Evolutionary conservation across 768 basidiomycete genomes (phyloP).

Genomic region (Hygrocybe punicea): DNA sequence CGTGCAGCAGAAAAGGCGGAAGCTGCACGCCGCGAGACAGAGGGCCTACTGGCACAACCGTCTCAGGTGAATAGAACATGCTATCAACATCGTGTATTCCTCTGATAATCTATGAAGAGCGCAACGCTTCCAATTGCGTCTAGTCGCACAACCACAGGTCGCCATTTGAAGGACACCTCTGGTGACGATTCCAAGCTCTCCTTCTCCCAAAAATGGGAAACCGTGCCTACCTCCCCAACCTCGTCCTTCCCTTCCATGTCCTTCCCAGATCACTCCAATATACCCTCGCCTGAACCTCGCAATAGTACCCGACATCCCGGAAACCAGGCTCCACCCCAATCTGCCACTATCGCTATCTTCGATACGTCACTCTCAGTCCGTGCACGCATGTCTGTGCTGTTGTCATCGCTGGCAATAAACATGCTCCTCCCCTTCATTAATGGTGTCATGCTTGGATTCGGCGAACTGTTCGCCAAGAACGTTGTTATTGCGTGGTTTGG

Average conservation of each 20-base stretch:
- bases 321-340: slow-evolving; percentile 31
- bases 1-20: slow-evolving; percentile 53
- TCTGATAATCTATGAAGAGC: neutral
- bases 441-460: slow-evolving; percentile 95
- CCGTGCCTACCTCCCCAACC: slow-evolving; percentile 55
- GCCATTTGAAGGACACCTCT: slow-evolving; percentile 4
- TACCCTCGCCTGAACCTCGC: slow-evolving; percentile 42
- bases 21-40: slow-evolving; percentile 38
- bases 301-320: slow-evolving; percentile 4
- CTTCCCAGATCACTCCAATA: slow-evolving; percentile 60
- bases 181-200: slow-evolving; percentile 10
- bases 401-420: slow-evolving; percentile 79
- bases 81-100: slow-evolving; percentile 7
- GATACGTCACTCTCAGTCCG: slow-evolving; percentile 61
- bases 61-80: slow-evolving; percentile 5
- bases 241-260: slow-evolving; percentile 80
- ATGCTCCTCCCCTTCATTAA: slow-evolving; percentile 85
- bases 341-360: slow-evolving; percentile 68
- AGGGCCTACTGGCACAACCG: slow-evolving; percentile 13
- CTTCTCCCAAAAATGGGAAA: slow-evolving; percentile 69
- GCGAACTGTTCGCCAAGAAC: slow-evolving; percentile 86
- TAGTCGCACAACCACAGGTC: neutral
- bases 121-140: neutral
- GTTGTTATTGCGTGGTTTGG: slow-evolving; percentile 58
- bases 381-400: slow-evolving; percentile 64